Evolutionary conservation across 2,329 filamentous ascomycete species (phyloP), one percentile per base, ranked within the genome.

Genomic region (Orbilia javanica): DNA sequence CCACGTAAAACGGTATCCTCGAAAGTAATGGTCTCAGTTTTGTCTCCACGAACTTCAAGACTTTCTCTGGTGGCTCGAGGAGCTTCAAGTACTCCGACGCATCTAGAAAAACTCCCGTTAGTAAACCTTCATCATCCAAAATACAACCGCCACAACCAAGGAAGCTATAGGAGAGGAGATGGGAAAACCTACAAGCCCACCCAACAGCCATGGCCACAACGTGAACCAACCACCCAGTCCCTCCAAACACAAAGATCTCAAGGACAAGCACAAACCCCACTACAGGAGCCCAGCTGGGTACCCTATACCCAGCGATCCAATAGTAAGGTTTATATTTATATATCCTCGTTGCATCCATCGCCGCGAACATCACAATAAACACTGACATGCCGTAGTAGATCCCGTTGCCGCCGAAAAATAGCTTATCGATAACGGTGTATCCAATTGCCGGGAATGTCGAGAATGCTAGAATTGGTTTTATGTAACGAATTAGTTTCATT

Each of bases 361-460:
- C 91, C 39, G 98, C 87, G 22, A 99, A 88, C 27, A 97, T 88
- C 83, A 98, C 97, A 0, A 97, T 91, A 93, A 95, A 97, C 55
- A 81, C 52, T 79, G 42, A 34, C 50, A 50, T 55, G 78, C 63
- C 82, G 79, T 73, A 50, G 20, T 27, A 90, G 92, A 82, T 97
- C 93, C 42, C 88, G 86, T 79, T 89, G 87, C 42, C 97, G 85
- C 68, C 68, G 5, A 74, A 60, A 15, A 97, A 85, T 60, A 89
- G 88, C 81, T 88, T 89, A 84, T 98, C 93, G 67, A 97, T 85
- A 52, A 95, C 83, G 10, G 95, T 88, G 84, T 98, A 99, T 15
- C 94, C 81, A 5, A 92, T 86, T 0, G 92, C 95, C 4, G 96
- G 96, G 73, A 98, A 88, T 4, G 92, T 93, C 0, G 92, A 93